phyloP scores from a whole-genome alignment of 1,139 yeast species.

The Magnusiomyces fungicola region DNA sequence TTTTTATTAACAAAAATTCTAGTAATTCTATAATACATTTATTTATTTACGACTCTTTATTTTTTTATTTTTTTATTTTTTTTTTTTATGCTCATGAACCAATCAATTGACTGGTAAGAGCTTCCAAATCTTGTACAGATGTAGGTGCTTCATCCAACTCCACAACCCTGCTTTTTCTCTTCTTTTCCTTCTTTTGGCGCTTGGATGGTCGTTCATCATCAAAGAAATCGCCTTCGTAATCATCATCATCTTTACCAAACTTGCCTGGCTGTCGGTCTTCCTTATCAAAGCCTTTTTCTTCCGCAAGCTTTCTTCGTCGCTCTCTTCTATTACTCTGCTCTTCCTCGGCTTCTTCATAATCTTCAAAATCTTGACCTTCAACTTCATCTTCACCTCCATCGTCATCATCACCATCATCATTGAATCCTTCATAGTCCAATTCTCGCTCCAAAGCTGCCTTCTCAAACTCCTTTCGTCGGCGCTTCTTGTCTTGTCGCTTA shows the following conservation, averaged over 20 bases:
- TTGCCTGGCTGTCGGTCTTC: constrained; percentile 5
- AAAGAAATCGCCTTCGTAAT: constrained; percentile 14
- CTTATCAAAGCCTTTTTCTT: background rate
- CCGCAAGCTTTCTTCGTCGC: constrained; percentile 10
- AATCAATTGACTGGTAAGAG: constrained; percentile 66
- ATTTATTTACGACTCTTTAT: no score
- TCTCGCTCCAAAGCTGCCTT: constrained; percentile 41
- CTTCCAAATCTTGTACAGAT: constrained; percentile 88
- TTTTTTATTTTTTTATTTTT: no score
- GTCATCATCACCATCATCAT: constrained; percentile 35
- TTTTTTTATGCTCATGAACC: no score
- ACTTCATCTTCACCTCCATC: constrained; percentile 28
- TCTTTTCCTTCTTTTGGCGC: constrained; percentile 32
- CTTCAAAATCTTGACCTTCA: constrained; percentile 22
- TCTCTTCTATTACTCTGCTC: constrained; percentile 6
- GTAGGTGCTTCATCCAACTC: constrained; percentile 77
- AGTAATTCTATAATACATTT: no score
- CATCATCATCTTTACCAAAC: constrained; percentile 13
- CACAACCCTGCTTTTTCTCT: constrained; percentile 38
- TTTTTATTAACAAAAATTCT: no score
- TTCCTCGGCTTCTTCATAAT: constrained; percentile 16
- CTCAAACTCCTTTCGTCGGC: constrained; percentile 78
- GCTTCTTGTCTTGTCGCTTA: constrained; percentile 81
- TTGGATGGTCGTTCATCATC: constrained; percentile 41
- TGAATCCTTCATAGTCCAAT: constrained; percentile 42